Conservation (phyloP, 257 asterid species). For the Lantana camara region DNA sequence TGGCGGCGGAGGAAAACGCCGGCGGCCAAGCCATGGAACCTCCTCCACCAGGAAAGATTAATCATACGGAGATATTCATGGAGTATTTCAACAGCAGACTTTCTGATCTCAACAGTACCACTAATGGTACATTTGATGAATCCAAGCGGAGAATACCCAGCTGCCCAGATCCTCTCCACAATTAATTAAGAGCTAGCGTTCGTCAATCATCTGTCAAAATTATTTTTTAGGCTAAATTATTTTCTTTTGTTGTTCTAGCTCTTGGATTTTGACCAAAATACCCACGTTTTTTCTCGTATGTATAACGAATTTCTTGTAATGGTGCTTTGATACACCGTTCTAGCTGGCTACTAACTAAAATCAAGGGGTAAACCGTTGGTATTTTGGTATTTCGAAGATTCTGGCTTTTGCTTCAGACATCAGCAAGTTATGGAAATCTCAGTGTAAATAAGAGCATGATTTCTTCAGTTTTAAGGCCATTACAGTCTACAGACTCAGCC, state of each 20-base stretch:
- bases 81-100: constrained; percentile 49
- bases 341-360: not conserved
- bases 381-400: constrained; percentile 64
- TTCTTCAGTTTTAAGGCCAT: constrained; percentile 5
- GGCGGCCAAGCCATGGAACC: not conserved
- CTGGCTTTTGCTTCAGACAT: constrained; percentile 27
- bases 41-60: constrained; percentile 22
- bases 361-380: constrained; percentile 72
- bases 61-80: constrained; percentile 49
- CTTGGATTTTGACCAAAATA: constrained; percentile 60
- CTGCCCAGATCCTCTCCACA: constrained; percentile 97
- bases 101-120: constrained; percentile 29
- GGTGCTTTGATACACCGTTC: not conserved
- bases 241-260: not conserved
- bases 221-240: not conserved
- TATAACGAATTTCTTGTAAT: constrained; percentile 1
- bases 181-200: constrained; percentile 52
- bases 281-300: constrained; percentile 73
- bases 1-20: constrained; percentile 21
- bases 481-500: not conserved
- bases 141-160: constrained; percentile 72
- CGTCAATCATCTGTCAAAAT: constrained; percentile 6
- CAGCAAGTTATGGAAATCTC: constrained; percentile 24
- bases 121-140: constrained; percentile 48
- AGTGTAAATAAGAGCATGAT: constrained; percentile 32